A percentile compares a stretch with the other conserved stretches of the same genome.
These are phyloP conservation scores for Fistulifera pelliculosa DNA, from an alignment of 108 stramenopile genomes.

Conservation along the genomic window DNA sequence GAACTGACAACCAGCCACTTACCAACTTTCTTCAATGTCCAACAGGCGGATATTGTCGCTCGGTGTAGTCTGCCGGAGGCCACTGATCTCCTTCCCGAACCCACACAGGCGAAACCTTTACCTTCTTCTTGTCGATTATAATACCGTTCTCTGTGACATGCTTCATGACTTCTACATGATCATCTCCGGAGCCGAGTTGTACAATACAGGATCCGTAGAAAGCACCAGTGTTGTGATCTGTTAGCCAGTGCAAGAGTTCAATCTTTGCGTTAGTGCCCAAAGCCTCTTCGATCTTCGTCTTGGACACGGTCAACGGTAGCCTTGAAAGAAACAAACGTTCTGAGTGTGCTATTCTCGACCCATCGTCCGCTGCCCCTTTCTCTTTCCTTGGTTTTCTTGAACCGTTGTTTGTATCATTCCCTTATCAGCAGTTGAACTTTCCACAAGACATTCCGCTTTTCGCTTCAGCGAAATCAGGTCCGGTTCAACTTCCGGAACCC, in stretches of 20 bases:
- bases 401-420: background rate
- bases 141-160: background rate
- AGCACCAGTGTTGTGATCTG: slow-evolving; percentile 30
- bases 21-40: slow-evolving; percentile 4
- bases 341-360: slow-evolving; percentile 6
- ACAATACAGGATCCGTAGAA: slow-evolving; percentile 67
- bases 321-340: slow-evolving; percentile 20
- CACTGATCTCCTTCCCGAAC: slow-evolving; percentile 16
- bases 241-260: slow-evolving; percentile 42
- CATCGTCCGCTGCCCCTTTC: background rate
- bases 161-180: background rate
- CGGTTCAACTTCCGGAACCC: slow-evolving; percentile 31
- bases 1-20: no score
- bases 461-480: slow-evolving; percentile 43
- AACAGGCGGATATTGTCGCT: slow-evolving; percentile 26
- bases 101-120: slow-evolving; percentile 6
- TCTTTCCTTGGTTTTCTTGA: background rate
- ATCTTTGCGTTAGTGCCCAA: slow-evolving; percentile 9
- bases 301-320: slow-evolving; percentile 14
- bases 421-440: background rate
- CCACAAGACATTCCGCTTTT: slow-evolving; percentile 30
- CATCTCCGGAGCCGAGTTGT: background rate
- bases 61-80: slow-evolving; percentile 16
- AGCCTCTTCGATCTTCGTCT: slow-evolving; percentile 30
- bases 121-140: slow-evolving; percentile 9